Conservation (phyloP, 306 rosid genomes). For the Vicia sativa region DNA sequence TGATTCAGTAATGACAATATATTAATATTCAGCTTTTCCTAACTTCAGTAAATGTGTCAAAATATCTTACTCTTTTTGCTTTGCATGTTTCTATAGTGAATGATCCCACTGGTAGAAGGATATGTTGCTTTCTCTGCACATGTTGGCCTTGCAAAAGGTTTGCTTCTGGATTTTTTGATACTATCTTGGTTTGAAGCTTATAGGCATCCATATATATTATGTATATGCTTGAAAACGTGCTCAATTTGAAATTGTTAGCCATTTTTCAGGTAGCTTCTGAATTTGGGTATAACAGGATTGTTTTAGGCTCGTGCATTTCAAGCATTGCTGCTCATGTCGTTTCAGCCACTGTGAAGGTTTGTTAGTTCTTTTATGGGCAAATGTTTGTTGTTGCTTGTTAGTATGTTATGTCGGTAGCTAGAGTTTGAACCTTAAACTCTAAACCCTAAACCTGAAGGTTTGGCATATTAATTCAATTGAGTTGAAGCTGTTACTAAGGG, state of each 20-base stretch:
- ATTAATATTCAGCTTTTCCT: too few relatives aligned
- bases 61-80: too few relatives aligned
- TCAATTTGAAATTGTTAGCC: background rate
- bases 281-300: slow-evolving; percentile 79
- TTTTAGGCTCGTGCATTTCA: slow-evolving; percentile 79
- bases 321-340: slow-evolving; percentile 85
- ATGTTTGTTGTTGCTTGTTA: background rate
- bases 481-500: background rate
- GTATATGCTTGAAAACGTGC: background rate
- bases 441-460: too few relatives aligned
- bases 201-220: background rate
- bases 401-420: background rate
- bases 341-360: slow-evolving; percentile 85
- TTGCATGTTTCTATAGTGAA: too few relatives aligned
- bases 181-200: slow-evolving; percentile 18
- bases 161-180: slow-evolving; percentile 15
- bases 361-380: slow-evolving; percentile 11
- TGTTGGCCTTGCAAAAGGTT: slow-evolving; percentile 87
- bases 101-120: slow-evolving; percentile 89
- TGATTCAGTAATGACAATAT: too few relatives aligned
- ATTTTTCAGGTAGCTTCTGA: slow-evolving; percentile 58
- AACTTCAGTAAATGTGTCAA: too few relatives aligned
- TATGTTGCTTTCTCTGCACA: slow-evolving; percentile 65
- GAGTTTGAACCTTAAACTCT: background rate
- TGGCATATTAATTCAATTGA: slow-evolving; percentile 29